Conservation (phyloP, 768 basidiomycete species). For the Hortiboletus flavorubellus region DNA sequence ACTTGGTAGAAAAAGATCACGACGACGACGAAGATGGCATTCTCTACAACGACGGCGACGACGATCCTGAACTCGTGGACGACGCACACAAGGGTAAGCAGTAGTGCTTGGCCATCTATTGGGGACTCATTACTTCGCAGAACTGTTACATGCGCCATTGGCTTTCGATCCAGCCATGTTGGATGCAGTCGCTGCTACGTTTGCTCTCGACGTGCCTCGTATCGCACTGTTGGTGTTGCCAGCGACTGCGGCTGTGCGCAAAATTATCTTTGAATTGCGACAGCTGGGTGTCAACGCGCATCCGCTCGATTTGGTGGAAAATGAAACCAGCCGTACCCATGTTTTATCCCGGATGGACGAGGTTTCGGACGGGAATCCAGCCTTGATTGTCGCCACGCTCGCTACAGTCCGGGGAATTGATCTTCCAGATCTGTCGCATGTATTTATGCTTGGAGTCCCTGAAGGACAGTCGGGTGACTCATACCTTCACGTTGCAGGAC, state of each 20-base stretch:
- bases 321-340: slow-evolving; percentile 41
- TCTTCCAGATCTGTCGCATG: slow-evolving; percentile 66
- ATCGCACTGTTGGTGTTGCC: slow-evolving; percentile 67
- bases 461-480: slow-evolving; percentile 50
- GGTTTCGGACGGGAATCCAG: slow-evolving; percentile 47
- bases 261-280: slow-evolving; percentile 62
- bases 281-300: slow-evolving; percentile 66
- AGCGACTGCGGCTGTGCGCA: slow-evolving; percentile 55
- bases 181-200: slow-evolving; percentile 66
- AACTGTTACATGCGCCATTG: slow-evolving; percentile 43
- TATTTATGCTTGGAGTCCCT: slow-evolving; percentile 67
- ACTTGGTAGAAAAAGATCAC: background rate
- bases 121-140: slow-evolving; percentile 32
- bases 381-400: slow-evolving; percentile 62
- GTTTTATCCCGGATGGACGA: slow-evolving; percentile 36
- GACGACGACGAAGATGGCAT: slow-evolving; percentile 15
- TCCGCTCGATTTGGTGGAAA: slow-evolving; percentile 50
- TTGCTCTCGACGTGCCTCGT: slow-evolving; percentile 71
- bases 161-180: slow-evolving; percentile 54
- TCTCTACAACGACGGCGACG: slow-evolving; percentile 26
- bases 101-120: background rate
- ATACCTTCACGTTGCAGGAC: slow-evolving; percentile 70
- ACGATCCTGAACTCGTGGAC: slow-evolving; percentile 16
- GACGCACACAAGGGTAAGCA: slow-evolving; percentile 23
- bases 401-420: slow-evolving; percentile 74